Evolutionary conservation across 805 yeast species (phyloP).

Genomic region (Saccharomyces eubayanus): DNA sequence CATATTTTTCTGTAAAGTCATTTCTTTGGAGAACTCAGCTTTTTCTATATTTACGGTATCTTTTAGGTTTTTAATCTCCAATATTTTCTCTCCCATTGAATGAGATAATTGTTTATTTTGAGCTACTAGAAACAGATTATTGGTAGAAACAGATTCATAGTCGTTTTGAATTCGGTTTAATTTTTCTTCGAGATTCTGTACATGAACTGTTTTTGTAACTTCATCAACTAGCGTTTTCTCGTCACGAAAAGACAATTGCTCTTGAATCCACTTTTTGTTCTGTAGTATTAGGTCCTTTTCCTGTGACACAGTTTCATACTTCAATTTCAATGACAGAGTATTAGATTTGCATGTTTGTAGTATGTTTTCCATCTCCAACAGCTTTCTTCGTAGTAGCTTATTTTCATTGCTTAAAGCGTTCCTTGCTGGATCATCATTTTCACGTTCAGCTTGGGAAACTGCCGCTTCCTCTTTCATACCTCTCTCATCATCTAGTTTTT

Average conservation of each 20-base stretch:
- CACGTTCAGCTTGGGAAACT: background rate
- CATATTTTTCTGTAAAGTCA: conserved; percentile 53
- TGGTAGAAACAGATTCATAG: conserved; percentile 6
- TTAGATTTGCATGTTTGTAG: conserved; percentile 29
- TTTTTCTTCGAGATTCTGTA: background rate
- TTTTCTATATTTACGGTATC: conserved; percentile 37
- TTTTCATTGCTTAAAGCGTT: conserved; percentile 13
- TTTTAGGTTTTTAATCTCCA: conserved; percentile 40
- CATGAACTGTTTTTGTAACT: background rate
- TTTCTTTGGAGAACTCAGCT: conserved; percentile 47
- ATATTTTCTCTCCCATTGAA: conserved; percentile 36
- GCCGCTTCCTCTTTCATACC: background rate
- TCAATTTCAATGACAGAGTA: conserved; percentile 26
- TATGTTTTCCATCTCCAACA: conserved; percentile 34
- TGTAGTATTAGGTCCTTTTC: conserved; percentile 26
- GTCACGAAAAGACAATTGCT: conserved; percentile 5
- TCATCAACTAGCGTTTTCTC: conserved; percentile 4
- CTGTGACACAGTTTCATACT: conserved; percentile 33
- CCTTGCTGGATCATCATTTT: background rate
- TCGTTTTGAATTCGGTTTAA: background rate
- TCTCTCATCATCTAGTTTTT: background rate
- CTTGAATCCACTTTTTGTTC: conserved; percentile 28
- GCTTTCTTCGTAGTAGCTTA: conserved; percentile 33
- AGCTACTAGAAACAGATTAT: conserved; percentile 27
- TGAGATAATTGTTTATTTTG: conserved; percentile 33